These are phyloP conservation scores for Leccinum laetum DNA, from an alignment of 1,284 basidiomycete species.

Conservation along the genomic window DNA sequence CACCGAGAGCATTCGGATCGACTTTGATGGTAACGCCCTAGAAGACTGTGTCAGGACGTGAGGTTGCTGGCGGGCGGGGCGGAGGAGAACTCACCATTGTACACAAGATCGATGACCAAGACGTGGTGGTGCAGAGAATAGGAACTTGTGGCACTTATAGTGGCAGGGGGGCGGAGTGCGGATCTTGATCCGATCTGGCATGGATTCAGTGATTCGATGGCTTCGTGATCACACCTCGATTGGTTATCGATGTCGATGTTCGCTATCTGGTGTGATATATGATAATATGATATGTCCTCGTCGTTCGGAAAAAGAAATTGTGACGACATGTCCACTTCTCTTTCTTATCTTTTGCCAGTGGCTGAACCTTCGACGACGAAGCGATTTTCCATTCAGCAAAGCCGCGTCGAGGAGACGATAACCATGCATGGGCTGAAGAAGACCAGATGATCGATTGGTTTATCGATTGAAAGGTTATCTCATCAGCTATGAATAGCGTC, in stretches of 20 bases:
- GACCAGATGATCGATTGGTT: conserved; percentile 4
- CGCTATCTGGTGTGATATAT: conserved; percentile 19
- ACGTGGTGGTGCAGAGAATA: conserved; percentile 36
- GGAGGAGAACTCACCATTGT: conserved; percentile 28
- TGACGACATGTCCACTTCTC: conserved; percentile 3
- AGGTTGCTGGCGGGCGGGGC: neutral
- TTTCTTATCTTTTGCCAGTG: neutral
- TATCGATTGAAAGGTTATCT: conserved; percentile 25
- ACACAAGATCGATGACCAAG: conserved; percentile 35
- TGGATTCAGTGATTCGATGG: conserved; percentile 6
- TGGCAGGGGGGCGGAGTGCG: conserved; percentile 53
- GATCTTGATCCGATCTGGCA: conserved; percentile 67
- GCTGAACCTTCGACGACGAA: neutral
- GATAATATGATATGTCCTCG: conserved; percentile 12
- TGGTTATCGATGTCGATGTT: conserved; percentile 35
- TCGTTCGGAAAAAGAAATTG: conserved; percentile 2
- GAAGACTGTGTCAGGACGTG: conserved; percentile 1
- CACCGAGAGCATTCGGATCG: conserved; percentile 38
- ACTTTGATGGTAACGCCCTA: conserved; percentile 40
- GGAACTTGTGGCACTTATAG: conserved; percentile 50
- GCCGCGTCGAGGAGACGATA: conserved; percentile 1
- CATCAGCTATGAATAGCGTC: conserved; percentile 21
- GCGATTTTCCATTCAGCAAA: neutral
- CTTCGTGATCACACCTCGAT: conserved; percentile 18
- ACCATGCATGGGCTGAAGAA: neutral